These are phyloP conservation scores for Mycena chlorophos DNA, from an alignment of 768 basidiomycete genomes.

Conservation along the genomic window DNA sequence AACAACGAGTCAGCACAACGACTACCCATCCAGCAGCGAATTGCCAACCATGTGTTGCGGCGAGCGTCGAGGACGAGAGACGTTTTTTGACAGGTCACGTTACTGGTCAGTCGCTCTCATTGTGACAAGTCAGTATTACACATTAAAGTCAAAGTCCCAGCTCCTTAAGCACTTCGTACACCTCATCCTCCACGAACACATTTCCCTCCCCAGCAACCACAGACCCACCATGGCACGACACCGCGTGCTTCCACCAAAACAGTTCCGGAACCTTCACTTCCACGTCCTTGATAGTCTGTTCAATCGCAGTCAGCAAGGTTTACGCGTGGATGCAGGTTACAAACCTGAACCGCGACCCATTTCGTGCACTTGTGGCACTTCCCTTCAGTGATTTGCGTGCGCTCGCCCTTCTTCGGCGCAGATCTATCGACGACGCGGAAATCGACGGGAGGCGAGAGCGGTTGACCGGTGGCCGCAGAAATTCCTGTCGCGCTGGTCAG, in stretches of 20 bases:
- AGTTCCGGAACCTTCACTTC: constrained; percentile 72
- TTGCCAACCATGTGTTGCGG: constrained; percentile 68
- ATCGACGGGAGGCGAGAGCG: constrained; percentile 74
- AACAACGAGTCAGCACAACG: constrained; percentile 5
- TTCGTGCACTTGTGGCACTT: constrained; percentile 75
- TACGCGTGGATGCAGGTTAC: background rate
- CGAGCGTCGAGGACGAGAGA: constrained; percentile 53
- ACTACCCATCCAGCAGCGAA: constrained; percentile 9
- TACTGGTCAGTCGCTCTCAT: constrained; percentile 37
- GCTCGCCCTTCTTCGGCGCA: constrained; percentile 59
- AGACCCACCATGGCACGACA: constrained; percentile 66
- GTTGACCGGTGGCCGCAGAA: constrained; percentile 63
- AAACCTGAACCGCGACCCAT: constrained; percentile 64
- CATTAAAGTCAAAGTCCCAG: constrained; percentile 10
- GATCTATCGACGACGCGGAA: constrained; percentile 53
- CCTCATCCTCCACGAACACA: constrained; percentile 55
- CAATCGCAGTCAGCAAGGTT: background rate
- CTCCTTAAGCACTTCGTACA: constrained; percentile 32
- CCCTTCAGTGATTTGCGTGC: constrained; percentile 60
- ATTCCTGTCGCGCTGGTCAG: constrained; percentile 49
- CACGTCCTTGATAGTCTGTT: constrained; percentile 66
- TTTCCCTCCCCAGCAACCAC: constrained; percentile 57
- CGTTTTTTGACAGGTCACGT: constrained; percentile 26
- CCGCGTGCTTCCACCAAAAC: constrained; percentile 88
- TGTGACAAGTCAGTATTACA: constrained; percentile 46